Conservation (phyloP, 225 moss, liverwort and hornwort genomes). For the Pseudisothecium myosuroides region DNA sequence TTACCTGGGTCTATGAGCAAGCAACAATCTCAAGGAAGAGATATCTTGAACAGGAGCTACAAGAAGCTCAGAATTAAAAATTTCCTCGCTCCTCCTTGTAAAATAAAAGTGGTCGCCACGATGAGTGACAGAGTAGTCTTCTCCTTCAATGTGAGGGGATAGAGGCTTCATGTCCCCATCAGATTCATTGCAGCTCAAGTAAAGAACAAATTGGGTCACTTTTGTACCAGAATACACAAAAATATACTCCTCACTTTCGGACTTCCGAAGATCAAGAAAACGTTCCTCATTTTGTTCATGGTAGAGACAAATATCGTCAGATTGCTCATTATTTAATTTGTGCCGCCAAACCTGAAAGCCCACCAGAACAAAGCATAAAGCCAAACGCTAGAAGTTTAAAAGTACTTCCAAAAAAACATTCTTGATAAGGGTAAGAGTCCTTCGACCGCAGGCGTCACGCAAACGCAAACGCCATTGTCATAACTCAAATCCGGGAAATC, state of each 20-base stretch:
- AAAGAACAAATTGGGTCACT: constrained; percentile 74
- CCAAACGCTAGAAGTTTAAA: background rate
- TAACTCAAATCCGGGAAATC: background rate
- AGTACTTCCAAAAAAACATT: background rate
- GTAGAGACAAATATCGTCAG: constrained; percentile 51
- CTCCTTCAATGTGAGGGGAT: constrained; percentile 64
- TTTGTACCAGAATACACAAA: constrained; percentile 69
- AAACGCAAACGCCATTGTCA: background rate
- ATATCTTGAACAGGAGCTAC: constrained; percentile 60
- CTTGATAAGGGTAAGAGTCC: background rate
- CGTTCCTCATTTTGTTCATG: constrained; percentile 83
- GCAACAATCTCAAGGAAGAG: constrained; percentile 39
- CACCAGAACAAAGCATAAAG: constrained; percentile 10
- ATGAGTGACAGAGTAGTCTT: constrained; percentile 65
- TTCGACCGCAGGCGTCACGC: background rate
- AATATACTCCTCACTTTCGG: constrained; percentile 67
- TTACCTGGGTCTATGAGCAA: constrained; percentile 84
- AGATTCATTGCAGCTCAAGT: constrained; percentile 44
- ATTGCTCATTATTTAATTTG: constrained; percentile 48
- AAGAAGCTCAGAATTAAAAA: constrained; percentile 88
- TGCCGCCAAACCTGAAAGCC: constrained; percentile 71
- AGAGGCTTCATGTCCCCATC: constrained; percentile 51
- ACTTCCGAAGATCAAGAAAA: constrained; percentile 47
- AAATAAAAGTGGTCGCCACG: constrained; percentile 72
- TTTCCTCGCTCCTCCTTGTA: constrained; percentile 60